Conservation (phyloP, 495 filamentous ascomycete species). For the Penicillium cataractarum region DNA sequence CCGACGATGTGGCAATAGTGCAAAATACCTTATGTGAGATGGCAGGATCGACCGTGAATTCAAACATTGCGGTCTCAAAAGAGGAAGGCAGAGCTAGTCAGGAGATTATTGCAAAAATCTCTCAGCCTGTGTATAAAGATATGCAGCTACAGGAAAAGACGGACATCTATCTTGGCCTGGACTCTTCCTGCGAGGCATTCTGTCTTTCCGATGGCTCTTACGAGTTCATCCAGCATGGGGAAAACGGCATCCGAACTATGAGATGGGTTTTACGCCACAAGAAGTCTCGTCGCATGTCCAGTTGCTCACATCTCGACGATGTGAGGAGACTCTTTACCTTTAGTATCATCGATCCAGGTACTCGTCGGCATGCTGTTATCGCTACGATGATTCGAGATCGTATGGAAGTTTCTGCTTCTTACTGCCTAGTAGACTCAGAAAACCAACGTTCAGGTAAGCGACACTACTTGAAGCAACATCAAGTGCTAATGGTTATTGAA, state of each 20-base stretch:
- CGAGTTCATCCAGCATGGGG: background rate
- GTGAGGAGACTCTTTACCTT: background rate
- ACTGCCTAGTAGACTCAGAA: background rate
- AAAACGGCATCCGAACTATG: background rate
- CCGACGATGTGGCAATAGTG: background rate
- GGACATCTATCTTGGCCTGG: background rate
- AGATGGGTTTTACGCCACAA: background rate
- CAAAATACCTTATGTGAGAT: background rate
- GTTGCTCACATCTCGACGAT: background rate
- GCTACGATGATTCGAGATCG: background rate
- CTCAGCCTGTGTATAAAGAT: background rate
- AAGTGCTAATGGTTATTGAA: background rate
- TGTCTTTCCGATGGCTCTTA: background rate
- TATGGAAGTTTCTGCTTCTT: background rate
- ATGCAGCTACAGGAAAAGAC: background rate
- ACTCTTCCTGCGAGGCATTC: background rate
- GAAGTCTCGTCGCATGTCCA: background rate
- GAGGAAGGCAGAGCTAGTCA: background rate
- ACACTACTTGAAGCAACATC: background rate
- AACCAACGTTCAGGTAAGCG: background rate
- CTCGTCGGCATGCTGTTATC: background rate
- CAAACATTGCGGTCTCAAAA: background rate
- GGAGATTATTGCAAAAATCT: background rate
- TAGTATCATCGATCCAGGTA: background rate
- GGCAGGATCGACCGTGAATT: background rate